A percentile compares a stretch with the other conserved stretches of the same genome.
phyloP scores from a whole-genome alignment of 495 filamentous ascomycete species.

The Immersiella caudata region DNA sequence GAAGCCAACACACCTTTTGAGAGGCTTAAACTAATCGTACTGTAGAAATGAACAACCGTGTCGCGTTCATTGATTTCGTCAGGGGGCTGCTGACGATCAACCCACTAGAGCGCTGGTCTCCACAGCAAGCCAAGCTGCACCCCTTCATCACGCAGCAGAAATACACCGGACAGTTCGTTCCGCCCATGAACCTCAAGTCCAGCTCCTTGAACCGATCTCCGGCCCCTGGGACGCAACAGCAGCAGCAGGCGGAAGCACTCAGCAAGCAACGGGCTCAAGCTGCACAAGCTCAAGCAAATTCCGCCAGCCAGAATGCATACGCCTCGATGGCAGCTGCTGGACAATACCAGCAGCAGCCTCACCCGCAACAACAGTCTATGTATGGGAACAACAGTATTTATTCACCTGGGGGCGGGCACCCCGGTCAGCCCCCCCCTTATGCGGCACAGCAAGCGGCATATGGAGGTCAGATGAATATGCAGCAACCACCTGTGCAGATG shows the following conservation, averaged over 20 bases:
- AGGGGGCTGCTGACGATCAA: conserved; percentile 92
- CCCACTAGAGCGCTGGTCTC: conserved; percentile 95
- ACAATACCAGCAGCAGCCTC: conserved; percentile 49
- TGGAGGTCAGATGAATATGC: conserved; percentile 71
- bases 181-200: conserved; percentile 94
- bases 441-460: conserved; percentile 71
- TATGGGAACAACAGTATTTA: conserved; percentile 76
- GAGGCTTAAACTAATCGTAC: conserved; percentile 12
- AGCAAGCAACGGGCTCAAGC: conserved; percentile 83
- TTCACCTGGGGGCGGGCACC: conserved; percentile 60
- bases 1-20: background rate
- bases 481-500: conserved; percentile 65
- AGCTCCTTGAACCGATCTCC: conserved; percentile 81
- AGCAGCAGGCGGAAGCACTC: conserved; percentile 88
- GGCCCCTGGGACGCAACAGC: conserved; percentile 95
- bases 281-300: conserved; percentile 64
- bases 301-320: conserved; percentile 56
- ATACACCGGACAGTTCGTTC: conserved; percentile 91
- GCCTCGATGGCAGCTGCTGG: conserved; percentile 33
- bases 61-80: conserved; percentile 99
- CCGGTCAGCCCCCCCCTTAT: conserved; percentile 85
- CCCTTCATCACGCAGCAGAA: conserved; percentile 99
- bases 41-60: conserved; percentile 94
- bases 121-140: conserved; percentile 95
- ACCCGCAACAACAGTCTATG: conserved; percentile 59